Percentiles rank a stretch among this genome's conserved stretches.
phyloP scores from a whole-genome alignment of 2,329 filamentous ascomycete genomes.

The Scytalidium sp. region DNA sequence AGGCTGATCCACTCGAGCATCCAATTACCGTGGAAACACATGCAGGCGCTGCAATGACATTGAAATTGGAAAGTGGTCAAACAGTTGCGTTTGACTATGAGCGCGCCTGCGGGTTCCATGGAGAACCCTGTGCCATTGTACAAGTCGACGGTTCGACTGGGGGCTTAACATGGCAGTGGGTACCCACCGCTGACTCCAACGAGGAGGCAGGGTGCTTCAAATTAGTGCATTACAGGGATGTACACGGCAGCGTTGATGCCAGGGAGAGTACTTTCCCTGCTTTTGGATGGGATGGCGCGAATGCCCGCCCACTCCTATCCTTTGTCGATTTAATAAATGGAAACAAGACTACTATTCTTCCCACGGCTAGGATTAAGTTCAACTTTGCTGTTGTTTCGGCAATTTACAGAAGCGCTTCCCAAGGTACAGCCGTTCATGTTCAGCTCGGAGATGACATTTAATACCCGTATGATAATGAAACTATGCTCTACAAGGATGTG shows the following conservation, averaged over 20 bases:
- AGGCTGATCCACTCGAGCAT: background rate
- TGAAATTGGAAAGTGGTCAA: background rate
- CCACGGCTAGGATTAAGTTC: background rate
- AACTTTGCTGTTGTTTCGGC: background rate
- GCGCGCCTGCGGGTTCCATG: background rate
- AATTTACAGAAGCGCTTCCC: background rate
- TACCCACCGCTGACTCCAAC: background rate
- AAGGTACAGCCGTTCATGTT: background rate
- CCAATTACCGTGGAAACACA: background rate
- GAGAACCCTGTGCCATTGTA: background rate
- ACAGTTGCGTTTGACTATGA: background rate
- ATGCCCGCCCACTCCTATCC: background rate
- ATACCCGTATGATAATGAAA: too few species aligned
- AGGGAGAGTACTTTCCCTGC: background rate
- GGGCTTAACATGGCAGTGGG: background rate
- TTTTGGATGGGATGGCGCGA: background rate
- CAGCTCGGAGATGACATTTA: slow-evolving; percentile 18
- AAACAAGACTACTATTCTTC: background rate
- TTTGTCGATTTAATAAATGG: background rate
- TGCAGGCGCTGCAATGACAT: background rate
- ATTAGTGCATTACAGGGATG: background rate
- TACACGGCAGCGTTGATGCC: background rate
- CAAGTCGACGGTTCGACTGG: background rate
- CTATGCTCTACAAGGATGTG: too few species aligned
- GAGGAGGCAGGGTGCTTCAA: background rate